Evolutionary conservation across 768 basidiomycete species (phyloP).

Genomic region (Tricholoma saponaceum): DNA sequence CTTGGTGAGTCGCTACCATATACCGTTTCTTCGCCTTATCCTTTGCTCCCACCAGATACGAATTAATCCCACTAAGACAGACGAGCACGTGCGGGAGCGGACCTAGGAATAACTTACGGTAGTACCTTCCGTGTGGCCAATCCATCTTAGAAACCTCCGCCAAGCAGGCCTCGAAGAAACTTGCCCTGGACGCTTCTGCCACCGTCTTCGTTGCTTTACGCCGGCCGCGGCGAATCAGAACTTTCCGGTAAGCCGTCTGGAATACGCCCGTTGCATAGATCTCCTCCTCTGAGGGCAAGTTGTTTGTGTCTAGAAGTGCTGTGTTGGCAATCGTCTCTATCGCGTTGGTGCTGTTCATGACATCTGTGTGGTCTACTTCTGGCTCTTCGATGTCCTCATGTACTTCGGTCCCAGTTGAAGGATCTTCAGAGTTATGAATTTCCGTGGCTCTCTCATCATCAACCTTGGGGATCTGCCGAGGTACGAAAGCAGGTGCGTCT

Average conservation of each 20-base stretch:
- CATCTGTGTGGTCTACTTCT: background rate
- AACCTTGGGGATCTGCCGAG: background rate
- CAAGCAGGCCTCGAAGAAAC: constrained; percentile 25
- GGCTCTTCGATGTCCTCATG: constrained; percentile 1
- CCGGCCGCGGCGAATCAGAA: constrained; percentile 3
- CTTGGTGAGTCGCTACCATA: constrained; percentile 24
- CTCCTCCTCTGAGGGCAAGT: constrained; percentile 23
- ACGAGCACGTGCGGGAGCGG: constrained; percentile 38
- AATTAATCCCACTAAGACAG: constrained; percentile 33
- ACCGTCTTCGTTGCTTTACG: constrained; percentile 6
- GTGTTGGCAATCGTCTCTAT: background rate
- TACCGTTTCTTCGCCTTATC: constrained; percentile 25
- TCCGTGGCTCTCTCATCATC: background rate
- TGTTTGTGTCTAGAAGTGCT: constrained; percentile 10
- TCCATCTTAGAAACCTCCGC: constrained; percentile 18
- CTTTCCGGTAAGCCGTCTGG: constrained; percentile 14
- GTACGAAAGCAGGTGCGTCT: background rate
- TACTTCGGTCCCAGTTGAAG: background rate
- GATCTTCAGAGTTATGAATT: background rate
- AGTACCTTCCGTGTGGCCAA: constrained; percentile 24
- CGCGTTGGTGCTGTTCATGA: background rate
- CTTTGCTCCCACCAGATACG: constrained; percentile 24
- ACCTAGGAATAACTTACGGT: constrained; percentile 33
- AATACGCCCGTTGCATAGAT: constrained; percentile 18
- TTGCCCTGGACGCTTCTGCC: constrained; percentile 16